Percentiles rank a stretch among this genome's conserved stretches.
These are phyloP conservation scores for Flammula alnicola DNA, from an alignment of 1,284 basidiomycete genomes.

Conservation along the genomic window DNA sequence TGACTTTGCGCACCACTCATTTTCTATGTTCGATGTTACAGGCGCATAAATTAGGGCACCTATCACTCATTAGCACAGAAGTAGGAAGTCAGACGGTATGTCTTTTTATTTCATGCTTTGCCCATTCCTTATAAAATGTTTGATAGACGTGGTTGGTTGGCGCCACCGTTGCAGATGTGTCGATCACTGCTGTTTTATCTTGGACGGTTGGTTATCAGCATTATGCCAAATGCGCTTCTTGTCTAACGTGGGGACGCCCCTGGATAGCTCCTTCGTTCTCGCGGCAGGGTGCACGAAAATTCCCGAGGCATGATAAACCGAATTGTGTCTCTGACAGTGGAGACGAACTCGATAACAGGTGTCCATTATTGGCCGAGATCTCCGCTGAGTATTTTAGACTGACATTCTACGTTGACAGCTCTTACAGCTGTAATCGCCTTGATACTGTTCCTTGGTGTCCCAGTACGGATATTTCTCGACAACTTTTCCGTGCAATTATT, in stretches of 20 bases:
- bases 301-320: conserved; percentile 13
- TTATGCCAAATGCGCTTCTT: background rate
- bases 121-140: background rate
- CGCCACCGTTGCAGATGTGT: conserved; percentile 4
- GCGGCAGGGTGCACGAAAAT: background rate
- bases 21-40: background rate
- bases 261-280: conserved; percentile 3
- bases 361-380: background rate
- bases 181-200: conserved; percentile 5
- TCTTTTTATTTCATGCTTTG: background rate
- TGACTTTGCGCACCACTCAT: background rate
- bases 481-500: background rate
- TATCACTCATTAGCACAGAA: conserved; percentile 11
- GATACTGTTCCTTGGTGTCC: conserved; percentile 12
- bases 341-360: conserved; percentile 11
- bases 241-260: background rate
- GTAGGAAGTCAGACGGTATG: conserved; percentile 10
- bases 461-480: background rate
- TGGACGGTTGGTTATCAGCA: conserved; percentile 3
- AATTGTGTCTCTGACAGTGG: conserved; percentile 6
- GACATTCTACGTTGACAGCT: background rate
- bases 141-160: conserved; percentile 13
- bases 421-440: conserved; percentile 3
- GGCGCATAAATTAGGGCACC: conserved; percentile 9
- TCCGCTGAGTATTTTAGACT: background rate